Evolutionary conservation across 805 yeast genomes (phyloP).

Genomic region (Lipomyces sp.): DNA sequence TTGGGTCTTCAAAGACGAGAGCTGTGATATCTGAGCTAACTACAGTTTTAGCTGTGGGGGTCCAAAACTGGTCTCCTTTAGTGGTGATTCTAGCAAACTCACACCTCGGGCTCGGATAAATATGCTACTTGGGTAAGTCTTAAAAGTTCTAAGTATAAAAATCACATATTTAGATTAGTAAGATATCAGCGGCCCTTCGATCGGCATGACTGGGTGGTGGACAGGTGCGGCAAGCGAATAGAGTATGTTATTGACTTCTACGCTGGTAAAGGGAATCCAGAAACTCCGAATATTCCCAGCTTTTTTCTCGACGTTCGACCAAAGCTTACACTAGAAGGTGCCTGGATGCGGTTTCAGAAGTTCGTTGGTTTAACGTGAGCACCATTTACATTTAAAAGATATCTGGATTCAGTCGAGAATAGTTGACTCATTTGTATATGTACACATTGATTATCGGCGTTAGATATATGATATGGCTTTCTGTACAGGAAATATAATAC

Average conservation of each 20-base stretch:
- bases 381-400: too few relatives aligned
- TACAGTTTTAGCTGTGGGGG: slow-evolving; percentile 67
- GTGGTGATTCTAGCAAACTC: slow-evolving; percentile 82
- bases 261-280: slow-evolving; percentile 58
- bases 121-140: slow-evolving; percentile 53
- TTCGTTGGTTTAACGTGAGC: slow-evolving; percentile 58
- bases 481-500: not conserved
- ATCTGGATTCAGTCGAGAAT: not conserved
- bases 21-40: not conserved
- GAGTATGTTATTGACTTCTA: slow-evolving; percentile 96
- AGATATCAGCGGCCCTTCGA: slow-evolving; percentile 79
- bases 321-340: slow-evolving; percentile 79
- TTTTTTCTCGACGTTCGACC: slow-evolving; percentile 92
- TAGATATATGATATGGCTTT: not conserved
- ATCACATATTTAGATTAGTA: not conserved
- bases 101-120: slow-evolving; percentile 87
- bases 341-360: slow-evolving; percentile 65
- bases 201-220: slow-evolving; percentile 92
- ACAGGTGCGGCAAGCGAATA: slow-evolving; percentile 79
- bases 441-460: slow-evolving; percentile 5
- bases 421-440: not conserved
- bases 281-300: slow-evolving; percentile 55
- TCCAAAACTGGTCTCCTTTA: slow-evolving; percentile 78
- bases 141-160: not conserved
- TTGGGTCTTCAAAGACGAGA: slow-evolving; percentile 8